Percentiles rank a stretch among this genome's conserved stretches.
These are phyloP conservation scores for Fusarium pseudograminearum DNA, from an alignment of 2,329 filamentous ascomycete genomes.

Conservation along the genomic window DNA sequence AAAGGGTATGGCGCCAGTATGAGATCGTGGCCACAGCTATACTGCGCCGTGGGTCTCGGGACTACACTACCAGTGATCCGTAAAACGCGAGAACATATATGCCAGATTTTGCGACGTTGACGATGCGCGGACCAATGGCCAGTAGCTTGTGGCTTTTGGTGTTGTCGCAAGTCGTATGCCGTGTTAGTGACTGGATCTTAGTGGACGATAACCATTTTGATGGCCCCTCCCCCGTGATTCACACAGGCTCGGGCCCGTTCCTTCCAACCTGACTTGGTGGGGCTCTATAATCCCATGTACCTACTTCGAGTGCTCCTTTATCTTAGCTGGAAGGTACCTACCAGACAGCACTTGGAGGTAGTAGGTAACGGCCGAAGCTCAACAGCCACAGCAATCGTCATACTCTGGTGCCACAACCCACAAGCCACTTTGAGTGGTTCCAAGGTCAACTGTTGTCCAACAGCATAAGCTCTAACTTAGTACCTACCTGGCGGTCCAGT, in stretches of 20 bases:
- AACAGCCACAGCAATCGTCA: conserved; percentile 37
- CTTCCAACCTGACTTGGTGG: conserved; percentile 2
- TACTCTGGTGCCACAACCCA: conserved; percentile 11
- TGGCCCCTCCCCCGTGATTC: conserved; percentile 36
- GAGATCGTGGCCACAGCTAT: conserved; percentile 29
- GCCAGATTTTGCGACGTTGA: conserved; percentile 26
- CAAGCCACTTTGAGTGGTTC: conserved; percentile 25
- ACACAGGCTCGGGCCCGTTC: conserved; percentile 4
- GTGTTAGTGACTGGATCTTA: conserved; percentile 41
- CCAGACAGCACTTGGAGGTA: neutral
- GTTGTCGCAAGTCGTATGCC: conserved; percentile 29
- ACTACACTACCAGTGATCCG: conserved; percentile 13
- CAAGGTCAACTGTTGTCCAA: conserved; percentile 31
- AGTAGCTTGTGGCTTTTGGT: conserved; percentile 15
- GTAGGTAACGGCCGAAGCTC: neutral
- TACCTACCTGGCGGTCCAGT: conserved; percentile 4
- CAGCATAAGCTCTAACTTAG: conserved; percentile 35
- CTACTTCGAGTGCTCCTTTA: neutral
- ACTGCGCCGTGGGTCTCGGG: conserved; percentile 30
- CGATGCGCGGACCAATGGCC: conserved; percentile 25
- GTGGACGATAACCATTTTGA: conserved; percentile 24
- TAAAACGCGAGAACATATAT: neutral
- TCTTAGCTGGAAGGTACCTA: neutral
- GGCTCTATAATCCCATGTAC: neutral
- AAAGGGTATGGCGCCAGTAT: conserved; percentile 46